Base-by-base conservation (phyloP, 2,329 filamentous ascomycete genomes). In the Alternaria infectoria region DNA sequence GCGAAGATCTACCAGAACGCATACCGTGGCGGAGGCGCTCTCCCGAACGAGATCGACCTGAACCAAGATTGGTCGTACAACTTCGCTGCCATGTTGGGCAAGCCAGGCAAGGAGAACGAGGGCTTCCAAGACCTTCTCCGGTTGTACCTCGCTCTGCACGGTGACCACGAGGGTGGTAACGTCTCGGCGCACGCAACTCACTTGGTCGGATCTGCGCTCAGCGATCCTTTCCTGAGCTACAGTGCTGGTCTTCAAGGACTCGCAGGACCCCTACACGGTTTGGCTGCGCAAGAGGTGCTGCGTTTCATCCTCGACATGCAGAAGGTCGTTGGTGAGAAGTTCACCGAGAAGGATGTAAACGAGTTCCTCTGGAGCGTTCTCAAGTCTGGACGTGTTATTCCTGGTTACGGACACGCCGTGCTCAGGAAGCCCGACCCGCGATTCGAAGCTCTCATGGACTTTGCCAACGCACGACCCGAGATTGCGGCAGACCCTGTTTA, bases 21-120 rank as follows among this genome's bases (percentile, higher is more conserved):
- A 68, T 92, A 96, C 87, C 85, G 88, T 78, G 83, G 86, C 72
- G 89, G 94, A 79, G 90, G 91, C 76, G 84, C 91, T 69, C 85
- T 97, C 66, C 89, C 93, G 9, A 88, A 90, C 72, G 84, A 91
- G 80, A 85, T 96, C 54, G 94, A 99, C 74, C 82, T 88, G 61
- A 87, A 91, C 71, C 93, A 97, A 83, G 96, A 99, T 82, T 99
- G 96, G 96, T 91, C 94, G 1, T 97, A 97, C 86, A 99, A 99
- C 87, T 99, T 97, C 77, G 96, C 96, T 49, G 92, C 93, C 69
- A 93, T 98, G 89, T 88, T 98, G 57, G 95, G 95, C 77, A 97
- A 96, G 84, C 88, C 90, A 54, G 93, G 93, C 70, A 89, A 91
- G 81, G 86, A 97, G 82, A 91, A 98, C 73, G 92, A 94, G 83